phyloP scores from a whole-genome alignment of 768 basidiomycete genomes.

The Mycena capillaripes region DNA sequence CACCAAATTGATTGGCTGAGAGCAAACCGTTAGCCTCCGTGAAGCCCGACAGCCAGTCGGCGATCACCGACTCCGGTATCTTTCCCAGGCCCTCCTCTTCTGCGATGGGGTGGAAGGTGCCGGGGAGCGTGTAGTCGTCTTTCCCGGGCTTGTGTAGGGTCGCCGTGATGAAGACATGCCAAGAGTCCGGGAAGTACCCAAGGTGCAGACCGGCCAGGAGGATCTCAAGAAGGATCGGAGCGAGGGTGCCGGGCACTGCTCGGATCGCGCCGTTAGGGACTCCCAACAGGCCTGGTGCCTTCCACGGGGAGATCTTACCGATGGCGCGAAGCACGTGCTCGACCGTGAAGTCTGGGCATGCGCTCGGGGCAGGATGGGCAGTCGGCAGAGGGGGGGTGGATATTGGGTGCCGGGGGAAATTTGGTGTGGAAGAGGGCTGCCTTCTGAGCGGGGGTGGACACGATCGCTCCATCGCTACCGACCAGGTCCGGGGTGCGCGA shows the following conservation, averaged over 20 bases:
- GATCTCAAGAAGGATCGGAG: background rate
- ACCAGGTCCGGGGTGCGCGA: background rate
- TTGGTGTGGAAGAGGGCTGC: background rate
- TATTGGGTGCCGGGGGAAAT: background rate
- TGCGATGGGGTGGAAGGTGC: background rate
- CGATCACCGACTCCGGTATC: background rate
- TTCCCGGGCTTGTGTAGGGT: background rate
- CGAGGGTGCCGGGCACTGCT: background rate
- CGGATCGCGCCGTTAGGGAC: conserved; percentile 7
- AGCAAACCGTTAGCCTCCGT: background rate
- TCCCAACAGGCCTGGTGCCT: background rate
- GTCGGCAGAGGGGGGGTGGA: background rate
- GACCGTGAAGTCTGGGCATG: too few species aligned
- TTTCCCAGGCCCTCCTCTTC: conserved; percentile 8
- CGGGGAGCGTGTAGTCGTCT: background rate
- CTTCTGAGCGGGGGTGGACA: background rate
- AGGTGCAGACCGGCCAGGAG: background rate
- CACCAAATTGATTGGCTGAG: conserved; percentile 6
- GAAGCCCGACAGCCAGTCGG: conserved; percentile 2
- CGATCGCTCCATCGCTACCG: background rate
- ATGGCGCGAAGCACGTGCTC: background rate
- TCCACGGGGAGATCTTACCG: background rate
- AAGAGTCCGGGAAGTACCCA: background rate
- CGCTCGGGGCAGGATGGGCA: background rate
- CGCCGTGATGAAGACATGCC: background rate